Conservation (phyloP, 2,329 filamentous ascomycete genomes). For the Torrubiellomyces zombiae region DNA sequence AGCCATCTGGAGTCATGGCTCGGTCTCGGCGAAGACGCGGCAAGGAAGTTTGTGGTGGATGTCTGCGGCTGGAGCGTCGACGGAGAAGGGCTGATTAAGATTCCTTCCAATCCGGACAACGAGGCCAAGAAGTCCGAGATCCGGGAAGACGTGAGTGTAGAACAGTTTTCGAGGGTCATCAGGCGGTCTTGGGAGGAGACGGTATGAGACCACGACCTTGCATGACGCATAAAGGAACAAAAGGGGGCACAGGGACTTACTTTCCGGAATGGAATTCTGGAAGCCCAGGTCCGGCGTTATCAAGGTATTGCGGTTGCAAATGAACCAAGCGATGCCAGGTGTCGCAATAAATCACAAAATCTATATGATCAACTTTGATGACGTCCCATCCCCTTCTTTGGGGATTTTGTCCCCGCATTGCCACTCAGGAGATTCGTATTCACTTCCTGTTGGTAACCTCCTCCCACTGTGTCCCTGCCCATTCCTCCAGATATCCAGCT, state of each 20-base stretch:
- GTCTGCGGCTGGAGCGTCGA: constrained; percentile 79
- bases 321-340: no score
- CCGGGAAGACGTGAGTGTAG: constrained; percentile 83
- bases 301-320: no score
- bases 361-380: no score
- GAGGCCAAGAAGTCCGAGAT: constrained; percentile 94
- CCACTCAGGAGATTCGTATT: constrained; percentile 5
- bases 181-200: constrained; percentile 70
- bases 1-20: constrained; percentile 59
- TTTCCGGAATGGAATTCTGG: no score
- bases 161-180: constrained; percentile 68
- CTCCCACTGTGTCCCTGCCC: constrained; percentile 98
- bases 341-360: no score
- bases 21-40: constrained; percentile 49
- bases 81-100: constrained; percentile 44
- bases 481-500: constrained; percentile 78
- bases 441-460: constrained; percentile 36
- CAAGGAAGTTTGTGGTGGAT: constrained; percentile 65
- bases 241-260: no score
- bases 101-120: constrained; percentile 91
- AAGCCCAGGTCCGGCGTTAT: no score
- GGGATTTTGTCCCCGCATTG: constrained; percentile 1
- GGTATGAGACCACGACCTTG: constrained; percentile 10
- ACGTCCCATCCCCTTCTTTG: constrained; percentile 6
- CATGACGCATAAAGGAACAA: no score